Percentiles rank a stretch among this genome's conserved stretches.
Conservation (phyloP, 495 filamentous ascomycete genomes). For the Podospora bellae-mahoneyi region DNA sequence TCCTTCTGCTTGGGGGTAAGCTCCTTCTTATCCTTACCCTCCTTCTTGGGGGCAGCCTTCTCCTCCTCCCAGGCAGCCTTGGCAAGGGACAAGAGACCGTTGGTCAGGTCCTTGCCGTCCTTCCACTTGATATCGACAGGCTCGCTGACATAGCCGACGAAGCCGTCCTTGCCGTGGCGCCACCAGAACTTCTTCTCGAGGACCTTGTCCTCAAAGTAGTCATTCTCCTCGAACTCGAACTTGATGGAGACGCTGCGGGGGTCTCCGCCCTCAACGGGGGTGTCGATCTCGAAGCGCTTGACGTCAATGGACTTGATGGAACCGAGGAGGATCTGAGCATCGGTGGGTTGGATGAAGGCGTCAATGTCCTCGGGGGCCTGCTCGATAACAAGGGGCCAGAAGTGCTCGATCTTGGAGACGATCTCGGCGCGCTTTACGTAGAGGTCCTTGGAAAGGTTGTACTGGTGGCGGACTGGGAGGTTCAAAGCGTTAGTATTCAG, state of each 20-base stretch:
- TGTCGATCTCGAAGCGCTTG: conserved; percentile 68
- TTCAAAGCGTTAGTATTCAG: not conserved
- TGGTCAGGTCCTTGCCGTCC: conserved; percentile 74
- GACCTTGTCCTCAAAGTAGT: conserved; percentile 67
- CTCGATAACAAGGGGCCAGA: conserved; percentile 86
- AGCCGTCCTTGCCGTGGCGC: conserved; percentile 62
- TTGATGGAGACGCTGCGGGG: conserved; percentile 62
- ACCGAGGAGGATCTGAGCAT: conserved; percentile 63
- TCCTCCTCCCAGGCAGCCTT: conserved; percentile 65
- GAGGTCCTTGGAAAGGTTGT: conserved; percentile 52
- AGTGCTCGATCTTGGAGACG: conserved; percentile 67
- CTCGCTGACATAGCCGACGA: conserved; percentile 72
- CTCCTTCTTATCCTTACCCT: conserved; percentile 44
- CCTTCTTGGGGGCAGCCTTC: conserved; percentile 42
- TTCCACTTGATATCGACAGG: conserved; percentile 89
- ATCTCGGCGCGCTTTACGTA: conserved; percentile 69
- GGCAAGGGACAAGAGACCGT: conserved; percentile 70
- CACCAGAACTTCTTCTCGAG: conserved; percentile 90
- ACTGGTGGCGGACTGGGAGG: conserved; percentile 56
- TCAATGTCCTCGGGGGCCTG: conserved; percentile 79
- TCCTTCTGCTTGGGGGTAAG: conserved; percentile 49
- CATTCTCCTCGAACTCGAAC: conserved; percentile 64
- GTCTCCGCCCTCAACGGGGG: conserved; percentile 51
- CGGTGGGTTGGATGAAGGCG: conserved; percentile 73
- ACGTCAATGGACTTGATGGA: conserved; percentile 63